Evolutionary conservation across 2,329 filamentous ascomycete genomes (phyloP).

Genomic region (Monascus ruber): DNA sequence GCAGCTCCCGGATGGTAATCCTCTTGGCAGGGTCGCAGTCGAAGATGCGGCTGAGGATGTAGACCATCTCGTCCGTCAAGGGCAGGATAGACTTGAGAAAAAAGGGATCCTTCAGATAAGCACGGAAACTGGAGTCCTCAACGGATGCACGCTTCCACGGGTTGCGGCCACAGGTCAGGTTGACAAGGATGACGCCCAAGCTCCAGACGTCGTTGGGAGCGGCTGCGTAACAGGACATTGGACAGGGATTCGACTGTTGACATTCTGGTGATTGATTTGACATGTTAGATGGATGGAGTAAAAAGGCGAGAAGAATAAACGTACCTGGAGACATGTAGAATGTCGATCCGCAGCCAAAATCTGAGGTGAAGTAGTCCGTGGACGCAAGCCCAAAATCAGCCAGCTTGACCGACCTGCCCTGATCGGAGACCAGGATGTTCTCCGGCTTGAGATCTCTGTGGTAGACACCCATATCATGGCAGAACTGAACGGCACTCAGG

Average conservation of each 20-base stretch:
- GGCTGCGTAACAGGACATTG: conserved; percentile 69
- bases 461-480: conserved; percentile 87
- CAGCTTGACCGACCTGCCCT: conserved; percentile 82
- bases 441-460: conserved; percentile 97
- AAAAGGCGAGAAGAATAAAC: conserved; percentile 4
- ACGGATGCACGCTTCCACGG: conserved; percentile 94
- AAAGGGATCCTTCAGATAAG: conserved; percentile 70
- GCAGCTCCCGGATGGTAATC: conserved; percentile 70
- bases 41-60: conserved; percentile 79
- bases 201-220: conserved; percentile 97
- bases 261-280: conserved; percentile 56
- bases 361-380: conserved; percentile 68
- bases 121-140: conserved; percentile 90
- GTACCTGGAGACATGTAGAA: conserved; percentile 99
- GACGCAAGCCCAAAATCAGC: conserved; percentile 96
- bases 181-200: conserved; percentile 94
- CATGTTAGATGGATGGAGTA: neutral
- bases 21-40: conserved; percentile 71
- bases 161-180: conserved; percentile 94
- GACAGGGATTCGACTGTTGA: conserved; percentile 62
- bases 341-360: conserved; percentile 95
- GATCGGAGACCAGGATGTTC: conserved; percentile 86
- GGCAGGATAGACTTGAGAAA: conserved; percentile 91
- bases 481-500: conserved; percentile 89
- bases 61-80: conserved; percentile 77